Evolutionary conservation across 2,329 filamentous ascomycete genomes (phyloP).

Genomic region (Paradendryphiella salina): DNA sequence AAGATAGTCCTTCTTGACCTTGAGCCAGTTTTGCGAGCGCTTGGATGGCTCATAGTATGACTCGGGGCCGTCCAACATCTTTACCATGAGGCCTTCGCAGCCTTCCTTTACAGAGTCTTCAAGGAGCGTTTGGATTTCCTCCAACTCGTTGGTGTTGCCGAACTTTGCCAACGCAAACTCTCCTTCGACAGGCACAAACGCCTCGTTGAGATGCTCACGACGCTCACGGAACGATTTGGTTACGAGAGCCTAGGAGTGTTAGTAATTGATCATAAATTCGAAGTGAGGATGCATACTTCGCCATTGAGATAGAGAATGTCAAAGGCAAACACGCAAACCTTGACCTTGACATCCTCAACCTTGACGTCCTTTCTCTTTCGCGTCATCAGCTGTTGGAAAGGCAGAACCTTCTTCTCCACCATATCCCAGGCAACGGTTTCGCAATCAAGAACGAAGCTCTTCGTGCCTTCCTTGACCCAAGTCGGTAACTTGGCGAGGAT

Average conservation of each 20-base stretch:
- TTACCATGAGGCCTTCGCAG: conserved; percentile 98
- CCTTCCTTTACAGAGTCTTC: conserved; percentile 95
- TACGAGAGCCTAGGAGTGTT: conserved; percentile 65
- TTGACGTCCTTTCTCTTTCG: conserved; percentile 97
- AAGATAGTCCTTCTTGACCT: conserved; percentile 98
- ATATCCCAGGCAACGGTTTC: conserved; percentile 97
- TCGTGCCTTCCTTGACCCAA: conserved; percentile 88
- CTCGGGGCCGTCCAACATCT: conserved; percentile 94
- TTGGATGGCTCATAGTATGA: conserved; percentile 96
- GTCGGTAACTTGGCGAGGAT: conserved; percentile 82
- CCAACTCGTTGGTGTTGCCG: conserved; percentile 84
- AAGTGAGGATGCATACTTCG: conserved; percentile 55
- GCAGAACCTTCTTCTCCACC: conserved; percentile 90
- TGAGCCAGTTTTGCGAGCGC: conserved; percentile 96
- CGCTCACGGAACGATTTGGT: conserved; percentile 84
- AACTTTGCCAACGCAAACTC: conserved; percentile 89
- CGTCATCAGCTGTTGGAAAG: conserved; percentile 98
- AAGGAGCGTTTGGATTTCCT: conserved; percentile 88
- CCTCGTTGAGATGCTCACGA: conserved; percentile 70
- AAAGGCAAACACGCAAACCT: conserved; percentile 96
- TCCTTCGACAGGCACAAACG: conserved; percentile 79
- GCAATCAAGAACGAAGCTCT: conserved; percentile 97
- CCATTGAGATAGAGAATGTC: conserved; percentile 93
- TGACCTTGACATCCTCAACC: conserved; percentile 90
- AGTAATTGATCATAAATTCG: conserved; percentile 14